Conservation (phyloP, 2,329 filamentous ascomycete genomes). For the Acrodontium crateriforme region DNA sequence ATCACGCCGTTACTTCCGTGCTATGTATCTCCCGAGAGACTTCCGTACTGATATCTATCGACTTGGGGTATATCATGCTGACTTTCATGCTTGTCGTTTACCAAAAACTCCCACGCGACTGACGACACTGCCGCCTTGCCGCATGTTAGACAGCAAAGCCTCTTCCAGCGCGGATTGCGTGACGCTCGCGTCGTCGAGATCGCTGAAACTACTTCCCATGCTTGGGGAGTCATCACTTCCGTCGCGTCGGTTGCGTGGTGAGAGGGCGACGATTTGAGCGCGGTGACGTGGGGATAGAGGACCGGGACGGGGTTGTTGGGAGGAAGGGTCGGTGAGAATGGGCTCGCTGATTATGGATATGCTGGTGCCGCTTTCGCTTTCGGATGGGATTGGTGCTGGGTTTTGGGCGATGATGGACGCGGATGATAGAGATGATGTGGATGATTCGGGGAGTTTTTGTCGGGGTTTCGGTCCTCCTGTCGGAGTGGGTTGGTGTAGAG, state of each 20-base stretch:
- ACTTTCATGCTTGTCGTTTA: too few relatives aligned
- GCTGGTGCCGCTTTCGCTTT: too few relatives aligned
- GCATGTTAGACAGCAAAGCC: slow-evolving; percentile 58
- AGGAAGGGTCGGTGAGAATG: slow-evolving; percentile 4
- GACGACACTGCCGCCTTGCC: slow-evolving; percentile 28
- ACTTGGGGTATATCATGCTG: too few relatives aligned
- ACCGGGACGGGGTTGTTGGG: slow-evolving; percentile 8
- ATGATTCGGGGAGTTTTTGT: too few relatives aligned
- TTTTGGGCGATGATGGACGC: too few relatives aligned
- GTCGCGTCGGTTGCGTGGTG: slow-evolving; percentile 41
- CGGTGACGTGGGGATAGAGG: slow-evolving; percentile 40
- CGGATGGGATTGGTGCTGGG: too few relatives aligned
- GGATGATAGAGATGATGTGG: too few relatives aligned
- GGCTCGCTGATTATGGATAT: slow-evolving; percentile 6
- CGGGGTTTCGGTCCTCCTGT: too few relatives aligned
- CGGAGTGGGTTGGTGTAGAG: too few relatives aligned
- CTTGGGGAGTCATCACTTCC: slow-evolving; percentile 62
- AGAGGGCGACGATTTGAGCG: slow-evolving; percentile 43
- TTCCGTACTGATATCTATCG: too few relatives aligned
- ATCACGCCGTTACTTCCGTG: too few relatives aligned
- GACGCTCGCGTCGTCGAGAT: slow-evolving; percentile 70
- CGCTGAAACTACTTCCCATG: slow-evolving; percentile 77
- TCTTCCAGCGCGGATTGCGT: slow-evolving; percentile 72
- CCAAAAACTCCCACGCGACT: slow-evolving; percentile 44
- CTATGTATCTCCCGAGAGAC: too few relatives aligned